Conservation (phyloP, 1,139 yeast genomes). For the Sugiyamaella japonica region DNA sequence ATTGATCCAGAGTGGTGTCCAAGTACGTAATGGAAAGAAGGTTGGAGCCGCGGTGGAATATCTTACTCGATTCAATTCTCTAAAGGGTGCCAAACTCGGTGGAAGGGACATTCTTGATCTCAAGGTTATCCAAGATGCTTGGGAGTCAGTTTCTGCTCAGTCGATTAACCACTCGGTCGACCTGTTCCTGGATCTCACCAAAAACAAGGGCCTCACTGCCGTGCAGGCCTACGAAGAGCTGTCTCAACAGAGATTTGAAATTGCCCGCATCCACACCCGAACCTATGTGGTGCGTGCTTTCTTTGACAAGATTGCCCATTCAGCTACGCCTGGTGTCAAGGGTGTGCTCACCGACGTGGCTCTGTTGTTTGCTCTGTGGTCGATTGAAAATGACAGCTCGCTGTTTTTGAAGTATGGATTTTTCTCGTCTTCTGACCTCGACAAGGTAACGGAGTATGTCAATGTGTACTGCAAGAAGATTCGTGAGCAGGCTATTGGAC, state of each 20-base stretch:
- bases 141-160: conserved; percentile 45
- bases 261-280: conserved; percentile 48
- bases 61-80: conserved; percentile 31
- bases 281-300: conserved; percentile 42
- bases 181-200: conserved; percentile 28
- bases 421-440: conserved; percentile 44
- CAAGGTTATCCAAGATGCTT: conserved; percentile 30
- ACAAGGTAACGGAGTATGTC: conserved; percentile 39
- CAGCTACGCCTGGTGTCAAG: conserved; percentile 35
- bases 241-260: conserved; percentile 47
- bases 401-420: conserved; percentile 68
- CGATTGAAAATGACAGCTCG: conserved; percentile 75
- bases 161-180: conserved; percentile 42
- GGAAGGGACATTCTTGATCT: conserved; percentile 39
- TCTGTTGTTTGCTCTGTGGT: conserved; percentile 63
- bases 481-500: conserved; percentile 71
- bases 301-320: conserved; percentile 36
- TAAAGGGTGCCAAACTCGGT: conserved; percentile 28
- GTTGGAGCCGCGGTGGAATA: conserved; percentile 39
- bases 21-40: conserved; percentile 36
- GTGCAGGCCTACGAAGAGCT: conserved; percentile 47
- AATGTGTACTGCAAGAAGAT: conserved; percentile 41
- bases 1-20: conserved; percentile 40
- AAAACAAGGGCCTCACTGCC: conserved; percentile 33
- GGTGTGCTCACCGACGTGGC: conserved; percentile 51